Base-by-base conservation (phyloP, 1,139 yeast genomes). In the Hanseniaspora sp. region DNA sequence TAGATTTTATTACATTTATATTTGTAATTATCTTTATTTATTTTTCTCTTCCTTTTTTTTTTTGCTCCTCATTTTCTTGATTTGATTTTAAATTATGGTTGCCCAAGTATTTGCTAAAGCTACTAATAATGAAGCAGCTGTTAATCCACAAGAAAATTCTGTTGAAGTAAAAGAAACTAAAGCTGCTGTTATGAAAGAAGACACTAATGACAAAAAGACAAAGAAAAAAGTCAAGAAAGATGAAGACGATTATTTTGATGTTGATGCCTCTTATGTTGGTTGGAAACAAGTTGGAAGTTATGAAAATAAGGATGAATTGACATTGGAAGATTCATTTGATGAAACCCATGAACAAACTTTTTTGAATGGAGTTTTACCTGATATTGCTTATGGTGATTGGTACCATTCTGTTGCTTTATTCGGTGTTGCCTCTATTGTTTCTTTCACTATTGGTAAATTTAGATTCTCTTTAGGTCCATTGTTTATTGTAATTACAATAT, bases 211-310 rank as follows among this genome's bases (percentile, higher is more conserved):
- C 61, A 45, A 60, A 61, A 12, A 56, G 69, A 28, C 68, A 67
- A 48, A 64, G 63, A 46, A 63, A 66, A 55, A 66, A 67, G 3
- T 63, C 64, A 42, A 64, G 61, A 58, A 49, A 28, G 55, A 45
- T 58, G 55, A 54, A 17, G 56, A 58, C 1, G 54, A 46, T 39
- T 74, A 92, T 65, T 67, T 71, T 48, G 68, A 82, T 1, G 78
- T 74, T 8, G 80, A 77, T 33, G 85, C 92, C 1, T 75, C 88
- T 0, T 82, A 76, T 63, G 75, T 87, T 56, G 97, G 97, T 23
- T 90, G 97, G 97, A 86, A 83, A 66, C 96, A 90, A 69, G 90
- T 86, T 49, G 92, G 95, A 15, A 86, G 88, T 29, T 90, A 86
- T 83, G 86, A 80, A 62, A 80, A 79, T 56, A 77, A 77, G 38